phyloP scores from a whole-genome alignment of 1,284 basidiomycete genomes.

The Microbotryum scabiosae region DNA sequence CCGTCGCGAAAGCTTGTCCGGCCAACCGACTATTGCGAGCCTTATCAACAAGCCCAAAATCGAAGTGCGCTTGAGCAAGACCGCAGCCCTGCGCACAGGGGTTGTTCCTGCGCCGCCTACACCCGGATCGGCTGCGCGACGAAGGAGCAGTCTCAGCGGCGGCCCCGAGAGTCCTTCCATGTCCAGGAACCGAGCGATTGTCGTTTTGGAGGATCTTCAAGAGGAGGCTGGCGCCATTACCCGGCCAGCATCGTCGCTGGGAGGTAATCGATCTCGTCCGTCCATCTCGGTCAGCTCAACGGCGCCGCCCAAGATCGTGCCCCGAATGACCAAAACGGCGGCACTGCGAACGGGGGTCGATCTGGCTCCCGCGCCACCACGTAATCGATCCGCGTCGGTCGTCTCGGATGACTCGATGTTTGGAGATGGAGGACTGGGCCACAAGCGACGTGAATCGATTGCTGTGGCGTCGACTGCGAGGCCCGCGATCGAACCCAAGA shows the following conservation, averaged over 20 bases:
- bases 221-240: background rate
- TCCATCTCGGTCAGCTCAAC: background rate
- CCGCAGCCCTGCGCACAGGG: slow-evolving; percentile 12
- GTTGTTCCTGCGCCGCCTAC: background rate
- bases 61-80: slow-evolving; percentile 17
- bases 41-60: background rate
- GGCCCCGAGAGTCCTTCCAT: background rate
- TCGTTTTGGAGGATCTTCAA: background rate
- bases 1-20: background rate
- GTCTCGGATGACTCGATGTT: slow-evolving; percentile 50
- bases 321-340: slow-evolving; percentile 8
- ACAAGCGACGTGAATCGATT: slow-evolving; percentile 65
- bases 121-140: background rate
- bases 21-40: background rate
- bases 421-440: slow-evolving; percentile 55
- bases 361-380: background rate
- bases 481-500: slow-evolving; percentile 56
- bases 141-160: background rate
- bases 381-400: slow-evolving; percentile 12
- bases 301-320: slow-evolving; percentile 34
- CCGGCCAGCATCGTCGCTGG: background rate
- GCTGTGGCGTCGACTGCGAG: slow-evolving; percentile 55
- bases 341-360: background rate
- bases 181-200: background rate
- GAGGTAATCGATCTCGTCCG: background rate